These are phyloP conservation scores for Lenzites betulinus DNA, from an alignment of 768 basidiomycete species.

Conservation along the genomic window DNA sequence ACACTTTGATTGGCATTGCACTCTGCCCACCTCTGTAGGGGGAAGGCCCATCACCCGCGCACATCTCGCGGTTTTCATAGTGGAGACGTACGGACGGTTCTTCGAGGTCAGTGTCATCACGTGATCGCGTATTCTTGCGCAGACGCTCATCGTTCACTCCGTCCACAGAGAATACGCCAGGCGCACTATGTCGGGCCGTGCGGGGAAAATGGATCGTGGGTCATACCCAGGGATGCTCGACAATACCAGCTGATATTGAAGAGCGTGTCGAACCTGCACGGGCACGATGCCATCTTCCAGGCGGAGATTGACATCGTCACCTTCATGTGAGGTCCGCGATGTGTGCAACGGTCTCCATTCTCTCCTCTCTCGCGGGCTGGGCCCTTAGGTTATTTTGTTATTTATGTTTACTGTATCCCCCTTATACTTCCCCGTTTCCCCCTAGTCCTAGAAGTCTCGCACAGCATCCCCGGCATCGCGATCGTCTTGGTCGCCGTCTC, in stretches of 20 bases:
- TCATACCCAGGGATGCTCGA: neutral
- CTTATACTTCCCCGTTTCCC: neutral
- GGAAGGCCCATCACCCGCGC: neutral
- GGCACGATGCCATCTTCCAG: conserved; percentile 3
- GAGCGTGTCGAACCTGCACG: neutral
- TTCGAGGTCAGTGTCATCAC: neutral
- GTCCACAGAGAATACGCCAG: neutral
- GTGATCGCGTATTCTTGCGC: neutral
- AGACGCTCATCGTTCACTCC: neutral
- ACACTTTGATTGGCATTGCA: neutral
- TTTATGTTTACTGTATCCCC: conserved; percentile 4
- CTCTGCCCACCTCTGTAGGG: neutral
- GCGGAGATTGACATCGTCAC: conserved; percentile 6
- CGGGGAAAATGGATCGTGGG: conserved; percentile 1
- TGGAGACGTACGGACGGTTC: neutral
- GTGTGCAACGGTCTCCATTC: neutral
- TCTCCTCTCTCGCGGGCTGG: neutral
- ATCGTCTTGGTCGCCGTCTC: too few relatives aligned
- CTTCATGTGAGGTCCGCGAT: neutral
- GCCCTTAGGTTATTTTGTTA: conserved; percentile 8
- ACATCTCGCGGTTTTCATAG: neutral
- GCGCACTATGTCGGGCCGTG: neutral
- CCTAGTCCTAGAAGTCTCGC: neutral
- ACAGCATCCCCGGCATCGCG: too few relatives aligned
- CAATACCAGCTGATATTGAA: neutral